phyloP scores from a whole-genome alignment of 306 rosid genomes.

The Calophaca sinica region DNA sequence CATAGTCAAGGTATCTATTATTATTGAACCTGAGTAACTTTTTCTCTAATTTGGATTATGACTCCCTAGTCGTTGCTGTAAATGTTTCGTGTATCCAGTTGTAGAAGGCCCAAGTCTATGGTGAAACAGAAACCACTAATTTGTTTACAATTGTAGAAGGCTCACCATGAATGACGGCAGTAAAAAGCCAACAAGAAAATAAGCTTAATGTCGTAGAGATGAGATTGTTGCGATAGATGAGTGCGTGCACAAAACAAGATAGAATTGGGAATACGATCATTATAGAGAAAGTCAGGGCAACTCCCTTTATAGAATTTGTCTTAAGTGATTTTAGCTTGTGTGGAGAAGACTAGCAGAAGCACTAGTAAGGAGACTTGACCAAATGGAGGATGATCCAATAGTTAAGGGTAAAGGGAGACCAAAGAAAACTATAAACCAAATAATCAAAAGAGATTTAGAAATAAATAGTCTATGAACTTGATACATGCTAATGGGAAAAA shows the following conservation, averaged over 20 bases:
- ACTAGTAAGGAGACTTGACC: background rate
- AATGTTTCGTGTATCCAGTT: constrained; percentile 36
- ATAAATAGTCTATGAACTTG: background rate
- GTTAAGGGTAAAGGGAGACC: background rate
- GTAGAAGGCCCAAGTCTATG: constrained; percentile 3
- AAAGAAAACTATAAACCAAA: background rate
- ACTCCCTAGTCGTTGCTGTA: constrained; percentile 7
- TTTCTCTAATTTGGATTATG: constrained; percentile 25
- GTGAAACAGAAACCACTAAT: background rate
- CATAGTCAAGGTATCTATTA: constrained; percentile 74
- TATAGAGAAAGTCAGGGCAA: background rate
- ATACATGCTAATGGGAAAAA: background rate
- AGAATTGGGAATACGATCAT: background rate
- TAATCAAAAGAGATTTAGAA: background rate
- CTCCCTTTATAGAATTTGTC: background rate
- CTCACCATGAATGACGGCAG: background rate
- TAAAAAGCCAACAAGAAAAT: background rate
- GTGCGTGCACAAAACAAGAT: background rate
- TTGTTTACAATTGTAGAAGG: constrained; percentile 16
- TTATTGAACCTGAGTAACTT: constrained; percentile 2
- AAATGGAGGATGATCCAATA: no score
- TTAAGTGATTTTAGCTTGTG: background rate
- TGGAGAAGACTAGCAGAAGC: background rate
- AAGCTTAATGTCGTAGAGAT: no score
- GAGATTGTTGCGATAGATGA: background rate